Base-by-base conservation (phyloP, 345 rosid genomes). In the Barbarea vulgaris region DNA sequence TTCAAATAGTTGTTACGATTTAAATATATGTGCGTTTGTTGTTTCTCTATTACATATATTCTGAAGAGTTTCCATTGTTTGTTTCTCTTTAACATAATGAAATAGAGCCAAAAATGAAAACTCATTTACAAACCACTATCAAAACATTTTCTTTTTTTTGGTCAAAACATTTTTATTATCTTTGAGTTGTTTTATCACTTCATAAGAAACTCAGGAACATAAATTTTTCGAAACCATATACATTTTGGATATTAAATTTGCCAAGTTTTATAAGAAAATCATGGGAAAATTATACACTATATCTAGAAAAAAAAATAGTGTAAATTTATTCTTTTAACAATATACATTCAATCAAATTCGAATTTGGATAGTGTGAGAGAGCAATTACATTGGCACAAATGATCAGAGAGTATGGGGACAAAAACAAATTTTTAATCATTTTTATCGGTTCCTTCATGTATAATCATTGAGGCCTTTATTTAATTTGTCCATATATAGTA, bases 391-490 rank as follows among this genome's bases (percentile, higher is more conserved):
- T 42, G 47, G 47, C 47, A 44, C 21, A 44, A 7, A n/a, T 6
- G 6, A 44, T 44, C 21, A 44, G 50, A 44, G 50, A 44, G 10
- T 0, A 6, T 1, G 7, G 34, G 34, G 34, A 31, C 9, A 31
- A 31, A 31, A 31, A 31, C 34, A 31, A 31, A 5, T 5, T 31
- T 15, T 44, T 12, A 6, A 44, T 15, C 33, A 14, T 44, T 55
- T 27, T 58, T 25, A 9, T 67, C 4, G 22, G 33, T 28, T 27
- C 13, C 37, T 69, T 63, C 39, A 6, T 24, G 21, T 7, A 30
- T 61, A 53, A 69, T 76, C 65, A 62, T 42, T 34, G 71, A 34
- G 33, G 51, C 34, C 59, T 63, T 69, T 62, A 21, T 55, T n/a
- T 15, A 39, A 41, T 39, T 47, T 63, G 54, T 64, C 72, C 53